Conservation (phyloP, 2,329 filamentous ascomycete species). For the Microsporum ferrugineum region DNA sequence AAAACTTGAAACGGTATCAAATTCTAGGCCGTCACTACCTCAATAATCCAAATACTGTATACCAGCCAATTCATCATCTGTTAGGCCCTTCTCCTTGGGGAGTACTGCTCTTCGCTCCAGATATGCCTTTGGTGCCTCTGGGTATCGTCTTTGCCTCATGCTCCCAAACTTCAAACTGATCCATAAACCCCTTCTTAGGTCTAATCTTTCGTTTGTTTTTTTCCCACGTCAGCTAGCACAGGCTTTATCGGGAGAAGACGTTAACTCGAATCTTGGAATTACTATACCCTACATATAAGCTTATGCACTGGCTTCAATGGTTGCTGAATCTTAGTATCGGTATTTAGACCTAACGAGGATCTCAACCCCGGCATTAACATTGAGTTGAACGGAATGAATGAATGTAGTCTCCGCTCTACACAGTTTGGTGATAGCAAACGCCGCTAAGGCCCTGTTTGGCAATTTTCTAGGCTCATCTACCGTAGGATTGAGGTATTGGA, state of each 20-base stretch:
- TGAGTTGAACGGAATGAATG: neutral
- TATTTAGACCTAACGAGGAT: neutral
- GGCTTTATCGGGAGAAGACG: neutral
- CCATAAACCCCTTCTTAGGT: conserved; percentile 19
- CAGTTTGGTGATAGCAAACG: no score
- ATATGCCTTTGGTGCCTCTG: conserved; percentile 18
- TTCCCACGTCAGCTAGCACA: conserved; percentile 18
- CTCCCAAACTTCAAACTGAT: conserved; percentile 22
- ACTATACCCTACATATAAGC: neutral
- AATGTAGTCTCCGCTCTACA: no score
- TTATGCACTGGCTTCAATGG: no score
- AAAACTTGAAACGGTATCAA: neutral
- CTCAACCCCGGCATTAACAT: neutral
- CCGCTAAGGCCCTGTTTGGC: no score
- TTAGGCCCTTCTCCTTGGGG: conserved; percentile 13
- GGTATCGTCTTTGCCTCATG: conserved; percentile 17
- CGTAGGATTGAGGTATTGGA: no score
- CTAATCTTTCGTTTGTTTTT: conserved; percentile 20
- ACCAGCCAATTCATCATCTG: neutral
- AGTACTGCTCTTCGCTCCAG: conserved; percentile 16
- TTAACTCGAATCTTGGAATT: no score
- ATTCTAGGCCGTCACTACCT: neutral
- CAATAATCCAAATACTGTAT: neutral
- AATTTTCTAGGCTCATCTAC: no score
- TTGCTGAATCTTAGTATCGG: no score